These are phyloP conservation scores for Neocallimastix lanati DNA, from an alignment of 192 early-diverging fungal genomes.

Conservation along the genomic window DNA sequence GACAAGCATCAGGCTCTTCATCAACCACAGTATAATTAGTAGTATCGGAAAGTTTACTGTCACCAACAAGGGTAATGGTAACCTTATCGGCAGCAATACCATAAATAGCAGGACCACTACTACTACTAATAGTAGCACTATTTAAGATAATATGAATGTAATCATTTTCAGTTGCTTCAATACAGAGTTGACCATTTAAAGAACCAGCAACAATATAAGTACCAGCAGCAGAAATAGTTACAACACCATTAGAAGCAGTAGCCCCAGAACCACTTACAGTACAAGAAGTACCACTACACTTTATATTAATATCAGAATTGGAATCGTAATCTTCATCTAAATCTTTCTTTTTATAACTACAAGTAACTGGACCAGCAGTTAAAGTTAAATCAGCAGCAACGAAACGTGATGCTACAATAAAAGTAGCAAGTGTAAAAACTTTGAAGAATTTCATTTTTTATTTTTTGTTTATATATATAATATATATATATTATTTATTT, in stretches of 20 bases:
- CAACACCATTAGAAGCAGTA: neutral
- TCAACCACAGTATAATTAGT: neutral
- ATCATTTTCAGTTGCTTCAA: neutral
- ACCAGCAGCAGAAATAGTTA: neutral
- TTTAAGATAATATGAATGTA: neutral
- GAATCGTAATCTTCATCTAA: neutral
- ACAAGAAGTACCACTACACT: neutral
- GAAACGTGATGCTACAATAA: neutral
- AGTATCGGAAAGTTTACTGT: neutral
- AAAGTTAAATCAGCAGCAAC: neutral
- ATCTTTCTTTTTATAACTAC: neutral
- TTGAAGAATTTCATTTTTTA: no score
- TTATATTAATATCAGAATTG: neutral
- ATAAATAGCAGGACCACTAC: neutral
- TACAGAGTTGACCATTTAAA: neutral
- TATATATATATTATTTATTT: no score
- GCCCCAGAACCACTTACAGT: neutral
- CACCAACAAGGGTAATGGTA: neutral
- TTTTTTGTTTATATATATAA: no score
- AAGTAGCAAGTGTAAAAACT: no score
- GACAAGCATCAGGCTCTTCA: neutral
- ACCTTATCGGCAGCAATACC: neutral
- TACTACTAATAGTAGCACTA: neutral
- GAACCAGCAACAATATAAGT: neutral
- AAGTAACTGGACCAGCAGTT: neutral